phyloP scores from a whole-genome alignment of 805 yeast species.

The Grigorovia humatica region DNA sequence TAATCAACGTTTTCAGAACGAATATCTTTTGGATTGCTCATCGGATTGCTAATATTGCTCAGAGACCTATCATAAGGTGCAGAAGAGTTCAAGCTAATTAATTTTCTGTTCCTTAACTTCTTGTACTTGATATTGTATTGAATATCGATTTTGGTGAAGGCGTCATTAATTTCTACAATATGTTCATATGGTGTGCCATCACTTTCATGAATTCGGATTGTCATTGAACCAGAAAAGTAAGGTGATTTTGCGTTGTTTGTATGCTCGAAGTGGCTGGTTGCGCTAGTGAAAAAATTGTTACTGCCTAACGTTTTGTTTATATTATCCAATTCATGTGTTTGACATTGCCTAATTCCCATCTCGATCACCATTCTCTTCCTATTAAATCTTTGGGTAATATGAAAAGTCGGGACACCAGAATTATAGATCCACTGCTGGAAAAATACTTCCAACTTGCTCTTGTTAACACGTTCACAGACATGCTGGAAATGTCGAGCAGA shows the following conservation, averaged over 20 bases:
- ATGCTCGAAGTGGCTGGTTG: conserved; percentile 17
- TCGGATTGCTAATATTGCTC: too few species aligned
- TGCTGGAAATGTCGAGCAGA: conserved; percentile 81
- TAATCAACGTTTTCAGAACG: too few species aligned
- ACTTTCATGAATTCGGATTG: conserved; percentile 92
- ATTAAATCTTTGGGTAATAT: conserved; percentile 85
- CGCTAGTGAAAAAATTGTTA: conserved; percentile 22
- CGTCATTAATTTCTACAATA: conserved; percentile 82
- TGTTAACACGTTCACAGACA: conserved; percentile 91
- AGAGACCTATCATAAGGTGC: conserved; percentile 9
- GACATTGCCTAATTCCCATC: conserved; percentile 88
- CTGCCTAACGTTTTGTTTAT: conserved; percentile 17
- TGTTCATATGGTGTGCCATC: conserved; percentile 99
- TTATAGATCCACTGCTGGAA: conserved; percentile 92
- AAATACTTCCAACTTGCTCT: conserved; percentile 68
- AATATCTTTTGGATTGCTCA: too few species aligned
- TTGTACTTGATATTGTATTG: conserved; percentile 92
- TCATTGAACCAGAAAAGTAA: conserved; percentile 86
- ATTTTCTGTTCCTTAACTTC: conserved; percentile 55
- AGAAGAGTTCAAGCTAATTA: conserved; percentile 10
- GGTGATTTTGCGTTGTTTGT: conserved; percentile 16
- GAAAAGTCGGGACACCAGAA: conserved; percentile 78
- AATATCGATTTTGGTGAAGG: conserved; percentile 77
- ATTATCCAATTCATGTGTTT: conserved; percentile 44
- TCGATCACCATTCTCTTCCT: conserved; percentile 90